Evolutionary conservation across 441 rosid genomes (phyloP).

Genomic region (Sinapis alba): DNA sequence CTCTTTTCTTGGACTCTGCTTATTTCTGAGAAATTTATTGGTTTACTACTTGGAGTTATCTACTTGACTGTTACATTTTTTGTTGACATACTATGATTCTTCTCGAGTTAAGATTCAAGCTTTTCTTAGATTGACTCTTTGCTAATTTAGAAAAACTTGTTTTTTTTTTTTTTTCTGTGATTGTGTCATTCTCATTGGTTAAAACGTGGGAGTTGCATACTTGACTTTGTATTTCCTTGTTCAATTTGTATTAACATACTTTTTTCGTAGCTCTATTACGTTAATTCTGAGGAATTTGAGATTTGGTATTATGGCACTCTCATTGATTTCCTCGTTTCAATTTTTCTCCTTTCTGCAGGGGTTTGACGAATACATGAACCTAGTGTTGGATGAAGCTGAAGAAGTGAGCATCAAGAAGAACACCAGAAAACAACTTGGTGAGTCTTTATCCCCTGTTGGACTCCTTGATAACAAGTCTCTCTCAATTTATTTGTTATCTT

Average conservation of each 20-base stretch:
- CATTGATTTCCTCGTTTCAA: constrained; percentile 1
- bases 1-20: not conserved
- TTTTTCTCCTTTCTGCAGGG: constrained; percentile 51
- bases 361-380: constrained; percentile 93
- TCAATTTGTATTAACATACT: not conserved
- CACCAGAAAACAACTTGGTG: constrained; percentile 77
- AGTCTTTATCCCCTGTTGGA: constrained; percentile 24
- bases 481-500: not conserved
- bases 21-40: not conserved
- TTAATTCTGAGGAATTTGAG: not conserved
- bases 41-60: not conserved
- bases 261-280: not conserved
- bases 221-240: constrained; percentile 8
- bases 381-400: constrained; percentile 92
- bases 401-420: constrained; percentile 86
- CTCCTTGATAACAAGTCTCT: not conserved
- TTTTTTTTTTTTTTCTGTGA: not conserved
- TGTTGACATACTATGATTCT: not conserved
- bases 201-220: not conserved
- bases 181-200: not conserved
- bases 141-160: not conserved
- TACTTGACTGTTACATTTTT: not conserved
- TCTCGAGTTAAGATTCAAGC: not conserved
- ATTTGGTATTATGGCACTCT: not conserved
- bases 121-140: not conserved